Evolutionary conservation across 1,284 basidiomycete genomes (phyloP).

Genomic region (Tremellales sp.): DNA sequence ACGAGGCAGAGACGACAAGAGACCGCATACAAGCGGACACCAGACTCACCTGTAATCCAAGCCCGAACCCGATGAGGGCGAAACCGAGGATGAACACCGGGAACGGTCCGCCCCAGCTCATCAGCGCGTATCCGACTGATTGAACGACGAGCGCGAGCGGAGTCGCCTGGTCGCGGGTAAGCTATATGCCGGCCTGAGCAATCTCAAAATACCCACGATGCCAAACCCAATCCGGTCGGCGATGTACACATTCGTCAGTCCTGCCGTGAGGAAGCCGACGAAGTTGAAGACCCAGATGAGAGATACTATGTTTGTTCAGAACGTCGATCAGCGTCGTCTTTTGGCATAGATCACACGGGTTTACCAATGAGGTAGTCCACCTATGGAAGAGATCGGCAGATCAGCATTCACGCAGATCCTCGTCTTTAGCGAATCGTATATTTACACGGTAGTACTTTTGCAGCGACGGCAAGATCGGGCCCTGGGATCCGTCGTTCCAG

Average conservation of each 20-base stretch:
- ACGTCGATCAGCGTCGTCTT: slow-evolving; percentile 42
- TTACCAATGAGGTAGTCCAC: slow-evolving; percentile 39
- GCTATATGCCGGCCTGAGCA: slow-evolving; percentile 1
- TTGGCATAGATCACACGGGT: slow-evolving; percentile 2
- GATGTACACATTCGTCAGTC: slow-evolving; percentile 54
- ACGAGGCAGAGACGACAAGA: too few species aligned
- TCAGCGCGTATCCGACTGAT: slow-evolving; percentile 55
- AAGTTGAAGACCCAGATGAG: slow-evolving; percentile 59
- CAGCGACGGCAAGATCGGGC: slow-evolving; percentile 59
- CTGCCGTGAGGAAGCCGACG: slow-evolving; percentile 55
- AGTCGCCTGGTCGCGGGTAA: slow-evolving; percentile 26
- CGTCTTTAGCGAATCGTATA: slow-evolving; percentile 1
- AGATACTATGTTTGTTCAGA: slow-evolving; percentile 54
- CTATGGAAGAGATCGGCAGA: slow-evolving; percentile 7
- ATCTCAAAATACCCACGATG: slow-evolving; percentile 47
- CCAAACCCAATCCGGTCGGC: slow-evolving; percentile 58
- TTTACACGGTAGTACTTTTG: slow-evolving; percentile 53
- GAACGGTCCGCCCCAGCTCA: slow-evolving; percentile 62
- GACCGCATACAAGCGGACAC: slow-evolving; percentile 53
- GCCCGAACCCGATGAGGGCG: slow-evolving; percentile 59
- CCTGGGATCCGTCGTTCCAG: slow-evolving; percentile 63
- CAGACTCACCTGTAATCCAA: slow-evolving; percentile 54
- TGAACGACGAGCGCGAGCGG: slow-evolving; percentile 39
- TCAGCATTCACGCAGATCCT: slow-evolving; percentile 3
- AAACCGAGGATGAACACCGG: slow-evolving; percentile 62